Conservation (phyloP, 768 basidiomycete genomes). For the Leccinum disarticulatum region DNA sequence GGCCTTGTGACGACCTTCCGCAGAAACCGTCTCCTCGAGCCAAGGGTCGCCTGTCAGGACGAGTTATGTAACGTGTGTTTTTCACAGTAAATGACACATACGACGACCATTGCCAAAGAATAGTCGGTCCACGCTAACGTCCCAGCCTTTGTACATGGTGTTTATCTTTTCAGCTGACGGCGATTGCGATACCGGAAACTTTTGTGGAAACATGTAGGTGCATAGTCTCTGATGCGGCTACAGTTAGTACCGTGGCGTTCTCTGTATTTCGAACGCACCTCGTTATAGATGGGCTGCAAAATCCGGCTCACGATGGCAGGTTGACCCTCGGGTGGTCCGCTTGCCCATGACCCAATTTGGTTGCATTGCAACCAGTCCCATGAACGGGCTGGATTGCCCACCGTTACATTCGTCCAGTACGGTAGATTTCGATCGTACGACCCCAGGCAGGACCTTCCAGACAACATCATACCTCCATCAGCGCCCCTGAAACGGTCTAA, state of each 20-base stretch:
- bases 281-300: constrained; percentile 28
- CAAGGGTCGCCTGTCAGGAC: constrained; percentile 63
- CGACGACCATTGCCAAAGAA: constrained; percentile 72
- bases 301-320: constrained; percentile 37
- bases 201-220: constrained; percentile 61
- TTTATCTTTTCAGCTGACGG: constrained; percentile 48
- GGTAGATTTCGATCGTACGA: constrained; percentile 38
- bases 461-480: constrained; percentile 37
- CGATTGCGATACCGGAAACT: constrained; percentile 47
- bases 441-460: constrained; percentile 38
- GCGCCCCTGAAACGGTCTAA: background rate
- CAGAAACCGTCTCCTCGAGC: constrained; percentile 67
- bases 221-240: constrained; percentile 60
- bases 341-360: constrained; percentile 56
- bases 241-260: background rate
- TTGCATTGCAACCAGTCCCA: constrained; percentile 79
- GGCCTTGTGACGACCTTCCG: constrained; percentile 42
- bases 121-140: constrained; percentile 52
- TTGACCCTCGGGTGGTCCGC: constrained; percentile 37
- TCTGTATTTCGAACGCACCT: constrained; percentile 19
- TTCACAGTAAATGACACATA: constrained; percentile 31
- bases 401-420: constrained; percentile 53
- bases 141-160: constrained; percentile 58
- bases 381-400: constrained; percentile 58
- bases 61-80: background rate